Evolutionary conservation across 1,284 basidiomycete genomes (phyloP).

Genomic region (Omphalotus olearius): DNA sequence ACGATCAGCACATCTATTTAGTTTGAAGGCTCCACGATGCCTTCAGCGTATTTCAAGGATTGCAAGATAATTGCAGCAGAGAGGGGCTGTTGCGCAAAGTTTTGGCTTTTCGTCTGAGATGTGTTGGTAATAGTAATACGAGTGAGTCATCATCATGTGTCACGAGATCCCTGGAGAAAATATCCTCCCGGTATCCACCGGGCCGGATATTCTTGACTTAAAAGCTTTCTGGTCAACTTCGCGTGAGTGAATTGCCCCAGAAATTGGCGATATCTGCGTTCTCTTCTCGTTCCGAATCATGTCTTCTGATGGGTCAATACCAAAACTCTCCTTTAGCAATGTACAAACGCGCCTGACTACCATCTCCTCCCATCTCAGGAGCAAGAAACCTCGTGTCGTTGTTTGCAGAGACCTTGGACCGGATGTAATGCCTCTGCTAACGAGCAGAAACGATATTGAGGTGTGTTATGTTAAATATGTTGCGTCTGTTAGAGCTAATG

Average conservation of each 20-base stretch:
- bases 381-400: slow-evolving; percentile 49
- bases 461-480: slow-evolving; percentile 27
- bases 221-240: too few relatives aligned
- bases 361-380: slow-evolving; percentile 28
- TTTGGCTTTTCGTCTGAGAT: neutral
- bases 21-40: too few relatives aligned
- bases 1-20: too few relatives aligned
- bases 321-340: slow-evolving; percentile 11
- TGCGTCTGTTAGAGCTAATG: neutral
- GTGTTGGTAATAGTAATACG: neutral
- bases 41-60: neutral
- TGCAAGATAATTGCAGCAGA: neutral
- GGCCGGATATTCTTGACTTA: too few relatives aligned
- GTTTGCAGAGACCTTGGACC: slow-evolving; percentile 67
- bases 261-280: neutral
- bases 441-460: slow-evolving; percentile 48
- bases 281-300: neutral
- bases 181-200: too few relatives aligned
- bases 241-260: neutral
- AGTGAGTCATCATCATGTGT: neutral
- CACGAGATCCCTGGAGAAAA: too few relatives aligned
- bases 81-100: neutral
- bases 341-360: slow-evolving; percentile 28
- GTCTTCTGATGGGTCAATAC: slow-evolving; percentile 11
- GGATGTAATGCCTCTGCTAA: slow-evolving; percentile 65